Base-by-base conservation (phyloP, 768 basidiomycete species). In the Hemileccinum impolitum region DNA sequence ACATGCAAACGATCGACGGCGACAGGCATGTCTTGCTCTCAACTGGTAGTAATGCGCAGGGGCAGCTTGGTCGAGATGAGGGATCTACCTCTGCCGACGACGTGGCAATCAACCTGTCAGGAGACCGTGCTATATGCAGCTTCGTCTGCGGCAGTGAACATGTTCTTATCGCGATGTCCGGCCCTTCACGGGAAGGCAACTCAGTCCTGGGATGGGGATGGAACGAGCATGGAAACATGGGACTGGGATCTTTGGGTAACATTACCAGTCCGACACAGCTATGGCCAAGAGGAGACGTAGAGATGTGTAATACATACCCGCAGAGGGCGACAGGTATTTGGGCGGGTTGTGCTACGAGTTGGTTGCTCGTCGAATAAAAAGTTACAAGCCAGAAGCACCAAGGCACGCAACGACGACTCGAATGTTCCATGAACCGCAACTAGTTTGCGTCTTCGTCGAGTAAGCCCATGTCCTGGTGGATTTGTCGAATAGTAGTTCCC, bases 191-290 rank as follows among this genome's bases (percentile, higher is more conserved):
- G 1, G 76, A 79, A 54, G 30, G 36, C 4, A 25, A 45, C 19
- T 39, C 50, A 9, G 77, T 94, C 0, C 89, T 82, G 80, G 89
- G 82, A 0, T 96, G 94, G 90, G 95, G 95, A 0, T 98, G 95
- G 94, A 98, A 97, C 65, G 95, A 98, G 66, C 95, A 97, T 63
- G 95, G 95, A 7, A 98, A 96, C 66, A 73, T 97, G 23, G 93
- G 90, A 0, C 60, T 81, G 19, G 85, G 83, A 0, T 71, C 75
- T 31, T 80, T 79, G 4, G 69, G 73, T 3, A 84, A 93, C 57
- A 66, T 79, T 9, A 52, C 58, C 7, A 23, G 61, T 14, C 84
- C 86, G 14, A 63, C 70, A 11, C 77, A 68, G 53, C 60, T 89
- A 11, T 85, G 85, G 81, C 76, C 81, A 0, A 57, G 60, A 36